Evolutionary conservation across 2,329 filamentous ascomycete genomes (phyloP).

Genomic region (Paramyrothecium roridum): DNA sequence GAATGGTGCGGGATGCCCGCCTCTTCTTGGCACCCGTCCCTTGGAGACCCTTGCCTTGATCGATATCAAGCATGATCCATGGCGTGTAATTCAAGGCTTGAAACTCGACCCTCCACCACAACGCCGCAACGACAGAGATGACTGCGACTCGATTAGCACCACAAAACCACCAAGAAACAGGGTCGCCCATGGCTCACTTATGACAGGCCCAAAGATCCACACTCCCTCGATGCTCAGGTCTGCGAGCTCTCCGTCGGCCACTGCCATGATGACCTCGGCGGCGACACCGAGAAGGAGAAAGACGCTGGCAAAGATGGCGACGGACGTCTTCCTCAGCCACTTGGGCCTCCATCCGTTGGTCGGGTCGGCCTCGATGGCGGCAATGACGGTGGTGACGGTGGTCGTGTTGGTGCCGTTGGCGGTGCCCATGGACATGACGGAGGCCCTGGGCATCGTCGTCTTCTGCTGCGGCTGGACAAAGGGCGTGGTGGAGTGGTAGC

Average conservation of each 20-base stretch:
- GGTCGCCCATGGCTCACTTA: constrained; percentile 19
- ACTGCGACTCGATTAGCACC: constrained; percentile 10
- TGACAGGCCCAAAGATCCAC: constrained; percentile 23
- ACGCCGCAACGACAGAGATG: constrained; percentile 17
- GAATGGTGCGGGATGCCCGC: constrained; percentile 19
- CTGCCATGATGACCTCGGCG: constrained; percentile 17
- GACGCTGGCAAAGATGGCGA: constrained; percentile 13
- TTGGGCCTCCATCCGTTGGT: constrained; percentile 20
- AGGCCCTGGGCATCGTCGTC: background rate
- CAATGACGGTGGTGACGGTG: constrained; percentile 5
- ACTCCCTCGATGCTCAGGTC: constrained; percentile 13
- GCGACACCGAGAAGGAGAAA: constrained; percentile 16
- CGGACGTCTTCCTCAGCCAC: constrained; percentile 16
- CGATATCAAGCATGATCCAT: constrained; percentile 19
- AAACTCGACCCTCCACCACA: constrained; percentile 22
- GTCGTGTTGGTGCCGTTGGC: constrained; percentile 7
- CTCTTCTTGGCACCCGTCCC: constrained; percentile 21
- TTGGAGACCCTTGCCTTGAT: constrained; percentile 14
- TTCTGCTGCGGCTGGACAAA: background rate
- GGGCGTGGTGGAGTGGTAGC: background rate
- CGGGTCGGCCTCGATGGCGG: constrained; percentile 1
- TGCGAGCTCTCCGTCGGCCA: constrained; percentile 12
- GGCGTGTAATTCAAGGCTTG: constrained; percentile 22
- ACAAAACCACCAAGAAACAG: background rate
- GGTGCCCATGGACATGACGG: background rate